Base-by-base conservation (phyloP, 306 rosid genomes). In the Clitoria ternatea region DNA sequence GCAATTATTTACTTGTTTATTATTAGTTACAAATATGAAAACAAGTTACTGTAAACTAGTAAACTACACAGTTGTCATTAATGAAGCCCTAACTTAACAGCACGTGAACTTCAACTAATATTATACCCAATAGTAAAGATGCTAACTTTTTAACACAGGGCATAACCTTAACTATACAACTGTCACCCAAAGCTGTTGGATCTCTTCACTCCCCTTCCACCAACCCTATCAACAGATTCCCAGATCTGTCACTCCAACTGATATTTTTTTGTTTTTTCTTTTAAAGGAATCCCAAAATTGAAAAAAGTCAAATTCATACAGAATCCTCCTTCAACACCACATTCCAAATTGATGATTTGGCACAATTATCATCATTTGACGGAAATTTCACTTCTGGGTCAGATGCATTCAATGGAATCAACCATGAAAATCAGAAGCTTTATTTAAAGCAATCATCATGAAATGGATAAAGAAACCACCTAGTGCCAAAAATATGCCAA, bases 201-300 rank as follows among this genome's bases (percentile, higher is more conserved):
- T 5, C 61, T n/a, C n/a, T n/a, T n/a, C n/a, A n/a, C n/a, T n/a
- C n/a, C n/a, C n/a, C n/a, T n/a, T n/a, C n/a, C n/a, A n/a, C n/a
- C n/a, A n/a, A n/a, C n/a, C n/a, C n/a, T n/a, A n/a, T n/a, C n/a
- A n/a, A n/a, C n/a, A n/a, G n/a, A 32, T 33, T 49, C 52, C 42
- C 65, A 78, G 83, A 82, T 78, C 83, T 78, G 47, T 39, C 2
- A 4, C 9, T 29, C 43, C 62, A 14, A 6, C 13, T 22, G 13
- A 23, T 45, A 47, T 32, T 32, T 32, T 32, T n/a, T n/a, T n/a
- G n/a, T n/a, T n/a, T n/a, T n/a, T n/a, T n/a, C n/a, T n/a, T n/a
- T n/a, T n/a, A n/a, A n/a, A 30, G 11, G 4, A 35, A 18, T 27
- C 11, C 3, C 8, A 10, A 61, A 20, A 36, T 30, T 59, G 9